Base-by-base conservation (phyloP, 1,139 yeast species). In the Yamadazyma sp. region DNA sequence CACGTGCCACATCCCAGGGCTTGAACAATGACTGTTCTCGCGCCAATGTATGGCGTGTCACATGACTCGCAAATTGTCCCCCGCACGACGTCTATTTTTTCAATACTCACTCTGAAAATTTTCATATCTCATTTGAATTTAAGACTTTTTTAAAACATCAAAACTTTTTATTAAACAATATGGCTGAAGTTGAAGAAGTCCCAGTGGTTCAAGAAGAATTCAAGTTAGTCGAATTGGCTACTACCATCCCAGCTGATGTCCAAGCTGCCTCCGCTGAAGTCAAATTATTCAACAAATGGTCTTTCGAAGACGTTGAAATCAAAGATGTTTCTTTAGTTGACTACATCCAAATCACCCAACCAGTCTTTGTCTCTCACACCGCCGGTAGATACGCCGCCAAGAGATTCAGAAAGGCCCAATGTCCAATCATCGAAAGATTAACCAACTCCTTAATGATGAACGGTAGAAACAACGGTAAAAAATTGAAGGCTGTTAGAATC, bases 401-500 rank as follows among this genome's bases (percentile, higher is more conserved):
- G 88, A 90, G 98, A 80, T 94, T 94, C 87, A 90, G 97, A 86
- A 94, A 94, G 86, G 95, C 98, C 59, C 97, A 92, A 83, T 90
- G 97, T 80, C 98, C 98, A 67, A 84, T 94, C 71, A 75, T 94
- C 62, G 99, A 94, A 84, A 92, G 99, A 84, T 83, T 94, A 73
- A 90, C 98, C 78, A 92, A 92, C 92, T 86, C 98, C 54, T 82
- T 94, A 70, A 94, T 94, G 98, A 94, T 94, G 98, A 89, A 94
- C 85, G 99, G 99, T 81, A 92, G 98, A 83, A 94, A 94, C 94
- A 94, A 94, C 85, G 99, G 99, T 85, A 94, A 94, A 85, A 94
- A 94, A 82, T 87, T 94, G 76, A 90, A 92, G 87, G 98, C 99
- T 64, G 97, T 92, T 62, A 90, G 97, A 85, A 94, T 94, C 72